Percentiles rank a stretch among this genome's conserved stretches.
These are phyloP conservation scores for Cercospora citrullina DNA, from an alignment of 2,329 filamentous ascomycete species.

Conservation along the genomic window DNA sequence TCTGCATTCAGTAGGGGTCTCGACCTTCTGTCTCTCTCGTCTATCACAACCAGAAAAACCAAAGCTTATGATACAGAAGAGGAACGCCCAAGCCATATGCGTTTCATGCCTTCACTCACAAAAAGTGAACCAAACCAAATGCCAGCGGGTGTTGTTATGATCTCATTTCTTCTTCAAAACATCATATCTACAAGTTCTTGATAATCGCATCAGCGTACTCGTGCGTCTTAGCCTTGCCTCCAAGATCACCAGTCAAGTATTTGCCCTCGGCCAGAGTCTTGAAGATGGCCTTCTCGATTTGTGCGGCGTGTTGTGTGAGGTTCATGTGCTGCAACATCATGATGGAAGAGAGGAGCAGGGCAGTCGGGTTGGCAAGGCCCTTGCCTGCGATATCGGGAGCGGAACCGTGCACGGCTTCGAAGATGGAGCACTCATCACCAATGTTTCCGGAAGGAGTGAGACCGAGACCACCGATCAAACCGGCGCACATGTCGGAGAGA, in stretches of 20 bases:
- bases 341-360: slow-evolving; percentile 90
- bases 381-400: slow-evolving; percentile 96
- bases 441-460: slow-evolving; percentile 98
- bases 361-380: slow-evolving; percentile 94
- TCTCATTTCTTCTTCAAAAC: slow-evolving; percentile 7
- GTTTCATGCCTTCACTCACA: background rate
- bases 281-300: slow-evolving; percentile 94
- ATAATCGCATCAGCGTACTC: slow-evolving; percentile 96
- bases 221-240: slow-evolving; percentile 91
- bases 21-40: background rate
- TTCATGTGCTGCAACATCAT: slow-evolving; percentile 99
- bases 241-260: slow-evolving; percentile 90
- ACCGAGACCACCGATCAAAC: slow-evolving; percentile 95
- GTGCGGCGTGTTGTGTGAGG: slow-evolving; percentile 76
- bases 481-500: slow-evolving; percentile 98
- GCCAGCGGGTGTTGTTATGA: background rate
- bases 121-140: slow-evolving; percentile 6
- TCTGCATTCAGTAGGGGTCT: background rate
- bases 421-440: slow-evolving; percentile 98
- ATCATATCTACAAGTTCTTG: slow-evolving; percentile 50
- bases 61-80: slow-evolving; percentile 7
- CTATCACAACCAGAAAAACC: slow-evolving; percentile 1
- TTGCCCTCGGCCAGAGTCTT: slow-evolving; percentile 95
- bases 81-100: slow-evolving; percentile 6
- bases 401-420: slow-evolving; percentile 97